Conservation (phyloP, 2,329 filamentous ascomycete genomes). For the Pseudogymnoascus sp. region DNA sequence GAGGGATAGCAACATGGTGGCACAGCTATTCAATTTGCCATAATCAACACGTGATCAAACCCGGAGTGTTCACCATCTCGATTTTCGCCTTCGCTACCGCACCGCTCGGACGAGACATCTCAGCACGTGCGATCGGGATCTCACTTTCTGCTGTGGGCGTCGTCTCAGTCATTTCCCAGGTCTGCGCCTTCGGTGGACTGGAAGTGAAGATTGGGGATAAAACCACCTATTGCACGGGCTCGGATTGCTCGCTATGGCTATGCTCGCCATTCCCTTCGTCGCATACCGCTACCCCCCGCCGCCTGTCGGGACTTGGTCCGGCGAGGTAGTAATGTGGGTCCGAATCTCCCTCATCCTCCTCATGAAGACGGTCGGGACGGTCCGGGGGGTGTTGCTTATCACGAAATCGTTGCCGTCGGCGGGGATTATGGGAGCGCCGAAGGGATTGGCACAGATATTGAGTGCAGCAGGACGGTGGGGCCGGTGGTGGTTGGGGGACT, state of each 20-base stretch:
- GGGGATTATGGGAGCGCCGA: constrained; percentile 77
- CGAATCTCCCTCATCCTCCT: constrained; percentile 76
- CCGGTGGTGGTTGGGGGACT: constrained; percentile 82
- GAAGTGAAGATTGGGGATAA: constrained; percentile 77
- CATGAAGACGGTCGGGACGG: constrained; percentile 81
- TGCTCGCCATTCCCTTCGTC: constrained; percentile 83
- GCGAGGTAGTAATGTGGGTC: constrained; percentile 63
- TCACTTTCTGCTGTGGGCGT: constrained; percentile 76
- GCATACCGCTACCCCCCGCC: constrained; percentile 60
- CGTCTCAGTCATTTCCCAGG: constrained; percentile 83
- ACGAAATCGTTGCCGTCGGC: constrained; percentile 88
- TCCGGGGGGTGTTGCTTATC: constrained; percentile 81
- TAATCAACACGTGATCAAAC: too few species aligned
- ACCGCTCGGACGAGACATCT: constrained; percentile 69
- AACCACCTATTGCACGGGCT: constrained; percentile 73
- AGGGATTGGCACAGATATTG: constrained; percentile 88
- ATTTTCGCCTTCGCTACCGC: constrained; percentile 73
- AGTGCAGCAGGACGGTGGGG: constrained; percentile 83
- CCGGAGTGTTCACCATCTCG: too few species aligned
- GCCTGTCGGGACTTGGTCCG: constrained; percentile 49
- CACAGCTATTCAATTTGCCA: too few species aligned
- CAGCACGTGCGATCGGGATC: constrained; percentile 74
- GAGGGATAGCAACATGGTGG: too few species aligned
- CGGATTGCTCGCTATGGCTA: constrained; percentile 71
- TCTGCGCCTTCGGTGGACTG: constrained; percentile 72